Evolutionary conservation across 1,139 yeast genomes (phyloP).

Genomic region (Debaryomyces robertsiae): DNA sequence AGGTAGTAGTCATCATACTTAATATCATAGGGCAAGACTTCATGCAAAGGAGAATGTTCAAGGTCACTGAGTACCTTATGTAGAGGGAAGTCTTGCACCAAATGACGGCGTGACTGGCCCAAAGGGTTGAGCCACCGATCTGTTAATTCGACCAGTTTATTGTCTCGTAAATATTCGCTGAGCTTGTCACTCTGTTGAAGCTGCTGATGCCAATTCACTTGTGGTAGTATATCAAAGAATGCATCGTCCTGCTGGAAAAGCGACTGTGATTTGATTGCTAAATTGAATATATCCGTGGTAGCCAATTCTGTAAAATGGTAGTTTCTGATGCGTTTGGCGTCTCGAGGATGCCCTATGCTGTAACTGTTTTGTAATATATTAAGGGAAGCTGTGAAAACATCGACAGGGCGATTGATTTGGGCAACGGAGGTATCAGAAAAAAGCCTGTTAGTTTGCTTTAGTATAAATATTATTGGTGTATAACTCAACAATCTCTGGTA

Average conservation of each 20-base stretch:
- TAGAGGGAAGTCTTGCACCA: conserved; percentile 12
- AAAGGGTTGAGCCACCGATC: conserved; percentile 6
- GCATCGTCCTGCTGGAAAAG: conserved; percentile 7
- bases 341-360: conserved; percentile 5
- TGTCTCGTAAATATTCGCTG: conserved; percentile 10
- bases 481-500: conserved; percentile 26
- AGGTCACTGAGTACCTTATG: conserved; percentile 6
- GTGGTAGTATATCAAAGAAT: conserved; percentile 6
- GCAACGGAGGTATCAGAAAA: conserved; percentile 30
- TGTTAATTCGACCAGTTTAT: conserved; percentile 12
- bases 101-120: conserved; percentile 3
- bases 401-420: conserved; percentile 28
- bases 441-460: conserved; percentile 32
- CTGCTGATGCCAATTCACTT: conserved; percentile 14
- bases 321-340: conserved; percentile 18
- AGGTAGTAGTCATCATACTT: conserved; percentile 29
- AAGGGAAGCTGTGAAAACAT: conserved; percentile 19
- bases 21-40: conserved; percentile 36
- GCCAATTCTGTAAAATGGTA: conserved; percentile 36
- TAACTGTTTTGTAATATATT: conserved; percentile 15
- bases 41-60: conserved; percentile 11
- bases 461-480: conserved; percentile 38
- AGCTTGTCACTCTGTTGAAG: conserved; percentile 14
- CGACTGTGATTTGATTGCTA: conserved; percentile 26
- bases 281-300: conserved; percentile 31